A percentile compares a stretch with the other conserved stretches of the same genome.
phyloP scores from a whole-genome alignment of 2,329 filamentous ascomycete species.

The Celoporthe dispersa region DNA sequence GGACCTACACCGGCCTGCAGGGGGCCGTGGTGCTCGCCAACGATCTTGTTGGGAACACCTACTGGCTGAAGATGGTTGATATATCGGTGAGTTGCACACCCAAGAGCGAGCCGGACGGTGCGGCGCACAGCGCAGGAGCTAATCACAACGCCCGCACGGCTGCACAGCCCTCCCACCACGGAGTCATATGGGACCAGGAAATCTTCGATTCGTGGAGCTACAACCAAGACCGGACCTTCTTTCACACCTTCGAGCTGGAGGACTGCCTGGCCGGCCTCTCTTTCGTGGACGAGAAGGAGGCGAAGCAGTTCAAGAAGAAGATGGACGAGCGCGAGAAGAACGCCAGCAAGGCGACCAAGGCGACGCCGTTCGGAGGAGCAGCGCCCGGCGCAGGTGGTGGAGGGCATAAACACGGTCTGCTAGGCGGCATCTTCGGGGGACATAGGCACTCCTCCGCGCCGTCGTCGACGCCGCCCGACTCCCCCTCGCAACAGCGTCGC shows the following conservation, averaged over 20 bases:
- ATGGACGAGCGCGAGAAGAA: constrained; percentile 96
- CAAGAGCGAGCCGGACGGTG: neutral
- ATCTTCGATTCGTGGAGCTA: constrained; percentile 95
- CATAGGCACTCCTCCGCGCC: constrained; percentile 62
- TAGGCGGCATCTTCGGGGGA: constrained; percentile 66
- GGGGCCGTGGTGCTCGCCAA: constrained; percentile 91
- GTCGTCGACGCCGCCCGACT: constrained; percentile 58
- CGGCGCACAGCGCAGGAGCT: neutral
- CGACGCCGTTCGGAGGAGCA: constrained; percentile 72
- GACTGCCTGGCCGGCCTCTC: constrained; percentile 88
- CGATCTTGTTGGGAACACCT: constrained; percentile 92
- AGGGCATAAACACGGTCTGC: constrained; percentile 49
- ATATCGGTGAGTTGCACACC: constrained; percentile 71
- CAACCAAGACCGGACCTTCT: constrained; percentile 96
- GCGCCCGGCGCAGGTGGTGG: constrained; percentile 44
- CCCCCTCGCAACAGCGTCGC: constrained; percentile 45
- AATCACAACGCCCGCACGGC: constrained; percentile 46
- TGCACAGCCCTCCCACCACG: constrained; percentile 71
- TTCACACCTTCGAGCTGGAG: constrained; percentile 96
- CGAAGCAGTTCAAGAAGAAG: constrained; percentile 95
- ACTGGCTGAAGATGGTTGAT: constrained; percentile 97
- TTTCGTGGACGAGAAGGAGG: constrained; percentile 97
- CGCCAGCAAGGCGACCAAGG: constrained; percentile 83
- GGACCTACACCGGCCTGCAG: constrained; percentile 93
- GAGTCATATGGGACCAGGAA: constrained; percentile 96